These are phyloP conservation scores for Aspergillus proliferans DNA, from an alignment of 2,329 filamentous ascomycete species.

Conservation along the genomic window DNA sequence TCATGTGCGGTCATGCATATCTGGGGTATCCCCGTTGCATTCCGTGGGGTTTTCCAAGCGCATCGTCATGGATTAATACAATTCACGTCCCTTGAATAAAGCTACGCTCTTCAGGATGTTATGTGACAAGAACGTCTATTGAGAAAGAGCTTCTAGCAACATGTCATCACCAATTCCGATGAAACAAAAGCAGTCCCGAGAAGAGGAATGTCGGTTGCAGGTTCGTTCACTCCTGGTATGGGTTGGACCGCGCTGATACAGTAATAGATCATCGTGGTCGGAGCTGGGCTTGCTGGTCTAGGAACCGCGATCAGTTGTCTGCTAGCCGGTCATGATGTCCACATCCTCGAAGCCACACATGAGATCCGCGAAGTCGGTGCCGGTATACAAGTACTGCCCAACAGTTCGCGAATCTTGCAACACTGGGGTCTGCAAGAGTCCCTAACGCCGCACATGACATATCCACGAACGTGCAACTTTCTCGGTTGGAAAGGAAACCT, in stretches of 20 bases:
- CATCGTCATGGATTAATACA: too few species aligned
- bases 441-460: constrained; percentile 37
- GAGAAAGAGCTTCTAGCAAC: background rate
- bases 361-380: constrained; percentile 25
- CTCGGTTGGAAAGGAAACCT: constrained; percentile 49
- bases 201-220: constrained; percentile 43
- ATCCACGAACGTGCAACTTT: constrained; percentile 43
- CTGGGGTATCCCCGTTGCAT: background rate
- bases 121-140: background rate
- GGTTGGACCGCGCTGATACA: background rate
- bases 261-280: constrained; percentile 28
- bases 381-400: constrained; percentile 24
- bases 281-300: constrained; percentile 23
- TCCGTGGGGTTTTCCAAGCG: background rate
- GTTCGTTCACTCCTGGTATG: constrained; percentile 14
- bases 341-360: constrained; percentile 17
- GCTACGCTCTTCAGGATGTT: background rate
- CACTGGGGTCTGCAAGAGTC: constrained; percentile 39
- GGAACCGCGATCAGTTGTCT: constrained; percentile 20
- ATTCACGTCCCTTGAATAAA: background rate
- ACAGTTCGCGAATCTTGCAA: constrained; percentile 24
- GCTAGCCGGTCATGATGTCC: constrained; percentile 19
- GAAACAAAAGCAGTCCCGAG: constrained; percentile 29
- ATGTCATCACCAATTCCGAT: constrained; percentile 42
- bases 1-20: background rate